Evolutionary conservation across 176 grass and related monocot species (phyloP), one percentile per base, ranked within the genome.

Genomic region (Bonia amplexicaulis): DNA sequence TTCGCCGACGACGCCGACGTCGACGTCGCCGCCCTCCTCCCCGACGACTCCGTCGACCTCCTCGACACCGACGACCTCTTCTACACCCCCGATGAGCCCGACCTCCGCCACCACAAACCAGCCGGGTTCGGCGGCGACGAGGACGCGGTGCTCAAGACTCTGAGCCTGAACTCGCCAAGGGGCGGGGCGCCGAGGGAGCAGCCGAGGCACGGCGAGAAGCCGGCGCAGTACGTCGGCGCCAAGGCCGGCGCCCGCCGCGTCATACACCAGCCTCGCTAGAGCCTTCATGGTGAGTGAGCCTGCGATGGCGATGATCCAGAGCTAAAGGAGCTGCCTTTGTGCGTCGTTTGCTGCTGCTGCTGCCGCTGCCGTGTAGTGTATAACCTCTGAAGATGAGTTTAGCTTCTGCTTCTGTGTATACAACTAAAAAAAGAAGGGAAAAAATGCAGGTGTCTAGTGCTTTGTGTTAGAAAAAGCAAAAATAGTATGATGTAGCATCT

Each of bases 231-330:
- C 82, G 73, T 64, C 69, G 82, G 70, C 83, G 69, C 77, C 33
- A 90, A 86, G 80, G 42, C 12, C 80, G 45, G 33, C 37, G 37
- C 61, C 7, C 84, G 77, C 66, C 86, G 78, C 74, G 66, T 70
- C 79, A 99, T 99, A 84, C 90, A 94, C 82, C 93, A 99, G 91
- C 96, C 96, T 60, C 93, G 93, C 82, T 98, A 87, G 85, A 71
- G 7, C 26, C 40, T 39, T 39, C 57, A n/a, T 46, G 77, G 55
- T 58, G 71, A 61, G 7, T 25, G 23, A 9, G 20, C 39, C 12
- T 13, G 26, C 61, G 55, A 35, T 75, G 83, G 80, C 64, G 71
- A 16, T 61, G 77, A 5, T 39, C 48, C 53, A 51, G 48, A 39
- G 82, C 80, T 83, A 37, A 83, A 83, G 79, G 23, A 7, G 40